phyloP scores from a whole-genome alignment of 768 basidiomycete species.

The Mycena rosella region DNA sequence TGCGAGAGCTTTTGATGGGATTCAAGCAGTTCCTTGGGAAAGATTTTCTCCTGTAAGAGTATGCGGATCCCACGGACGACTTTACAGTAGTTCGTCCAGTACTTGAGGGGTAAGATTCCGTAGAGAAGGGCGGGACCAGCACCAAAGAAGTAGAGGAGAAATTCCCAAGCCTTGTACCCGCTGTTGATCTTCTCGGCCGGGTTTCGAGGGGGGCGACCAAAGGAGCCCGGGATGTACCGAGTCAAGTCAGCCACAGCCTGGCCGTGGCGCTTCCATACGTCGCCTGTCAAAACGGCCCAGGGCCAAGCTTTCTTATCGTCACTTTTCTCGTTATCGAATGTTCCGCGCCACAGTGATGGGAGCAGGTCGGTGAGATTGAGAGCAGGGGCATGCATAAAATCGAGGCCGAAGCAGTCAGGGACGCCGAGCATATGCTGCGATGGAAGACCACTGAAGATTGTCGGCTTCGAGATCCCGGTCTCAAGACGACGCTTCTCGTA shows the following conservation, averaged over 20 bases:
- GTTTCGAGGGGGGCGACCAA: slow-evolving; percentile 43
- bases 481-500: slow-evolving; percentile 44
- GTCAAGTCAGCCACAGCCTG: slow-evolving; percentile 31
- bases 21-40: slow-evolving; percentile 26
- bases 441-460: slow-evolving; percentile 51
- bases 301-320: slow-evolving; percentile 37
- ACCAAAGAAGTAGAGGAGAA: slow-evolving; percentile 34
- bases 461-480: slow-evolving; percentile 53
- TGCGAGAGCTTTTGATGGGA: slow-evolving; percentile 2
- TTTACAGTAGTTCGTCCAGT: slow-evolving; percentile 41
- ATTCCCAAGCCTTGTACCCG: slow-evolving; percentile 44
- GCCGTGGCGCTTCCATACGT: slow-evolving; percentile 40
- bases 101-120: slow-evolving; percentile 27
- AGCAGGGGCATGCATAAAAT: slow-evolving; percentile 4
- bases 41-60: slow-evolving; percentile 23
- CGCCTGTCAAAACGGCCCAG: slow-evolving; percentile 36
- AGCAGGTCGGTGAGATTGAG: slow-evolving; percentile 7
- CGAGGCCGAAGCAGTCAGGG: neutral
- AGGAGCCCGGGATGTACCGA: slow-evolving; percentile 37
- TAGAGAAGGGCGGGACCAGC: slow-evolving; percentile 40
- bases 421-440: neutral
- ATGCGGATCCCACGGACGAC: slow-evolving; percentile 35
- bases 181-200: slow-evolving; percentile 42
- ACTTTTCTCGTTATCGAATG: slow-evolving; percentile 31
- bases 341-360: slow-evolving; percentile 39